Evolutionary conservation across 2,329 filamentous ascomycete genomes (phyloP).

Genomic region (Penicillium italicum): DNA sequence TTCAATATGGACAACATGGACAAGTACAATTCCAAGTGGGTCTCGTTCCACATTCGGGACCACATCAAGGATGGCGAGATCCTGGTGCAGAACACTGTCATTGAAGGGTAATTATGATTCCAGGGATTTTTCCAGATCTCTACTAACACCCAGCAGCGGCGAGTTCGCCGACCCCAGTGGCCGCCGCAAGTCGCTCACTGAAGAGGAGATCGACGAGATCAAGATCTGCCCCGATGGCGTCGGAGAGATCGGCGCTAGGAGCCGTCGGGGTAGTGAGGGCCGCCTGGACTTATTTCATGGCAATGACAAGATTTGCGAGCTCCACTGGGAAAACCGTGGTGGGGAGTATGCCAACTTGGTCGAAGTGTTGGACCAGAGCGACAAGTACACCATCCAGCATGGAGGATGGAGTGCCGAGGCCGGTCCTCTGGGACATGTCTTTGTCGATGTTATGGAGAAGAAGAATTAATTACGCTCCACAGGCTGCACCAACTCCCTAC

Average conservation of each 20-base stretch:
- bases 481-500: neutral
- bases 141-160: conserved; percentile 20
- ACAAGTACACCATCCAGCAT: conserved; percentile 28
- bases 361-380: conserved; percentile 25
- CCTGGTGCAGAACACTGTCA: conserved; percentile 27
- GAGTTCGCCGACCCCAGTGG: conserved; percentile 27
- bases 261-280: conserved; percentile 33
- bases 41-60: conserved; percentile 30
- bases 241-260: conserved; percentile 30
- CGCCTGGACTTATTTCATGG: conserved; percentile 32
- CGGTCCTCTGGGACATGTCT: conserved; percentile 33
- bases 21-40: conserved; percentile 30
- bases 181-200: conserved; percentile 24
- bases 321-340: conserved; percentile 34
- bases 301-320: conserved; percentile 32
- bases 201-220: conserved; percentile 32
- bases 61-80: conserved; percentile 26
- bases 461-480: conserved; percentile 23
- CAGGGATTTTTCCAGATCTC: neutral
- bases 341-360: conserved; percentile 24
- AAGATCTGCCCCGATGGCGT: conserved; percentile 27
- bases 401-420: conserved; percentile 31
- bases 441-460: conserved; percentile 25
- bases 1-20: conserved; percentile 8
- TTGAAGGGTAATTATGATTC: conserved; percentile 24